Conservation (phyloP, 2,329 filamentous ascomycete genomes). For the Neocatenulostroma microsporum region DNA sequence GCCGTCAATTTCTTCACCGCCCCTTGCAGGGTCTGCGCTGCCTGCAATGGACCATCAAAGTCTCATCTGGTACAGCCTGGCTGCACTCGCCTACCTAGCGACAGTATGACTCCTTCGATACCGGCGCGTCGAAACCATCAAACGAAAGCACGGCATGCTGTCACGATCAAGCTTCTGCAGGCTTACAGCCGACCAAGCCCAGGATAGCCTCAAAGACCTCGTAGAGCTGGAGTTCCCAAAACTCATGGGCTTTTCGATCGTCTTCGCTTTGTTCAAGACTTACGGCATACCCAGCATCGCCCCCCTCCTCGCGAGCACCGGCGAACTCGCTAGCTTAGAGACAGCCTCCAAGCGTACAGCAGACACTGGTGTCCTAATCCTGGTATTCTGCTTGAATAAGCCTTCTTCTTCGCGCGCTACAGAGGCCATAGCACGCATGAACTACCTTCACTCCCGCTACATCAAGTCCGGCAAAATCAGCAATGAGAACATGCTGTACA, state of each 20-base stretch:
- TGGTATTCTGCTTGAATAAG: slow-evolving; percentile 41
- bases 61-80: too few relatives aligned
- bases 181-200: background rate
- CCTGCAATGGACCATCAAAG: too few relatives aligned
- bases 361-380: slow-evolving; percentile 45
- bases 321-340: background rate
- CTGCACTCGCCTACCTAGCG: background rate
- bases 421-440: slow-evolving; percentile 52
- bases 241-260: background rate
- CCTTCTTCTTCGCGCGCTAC: slow-evolving; percentile 39
- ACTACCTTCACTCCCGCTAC: slow-evolving; percentile 55
- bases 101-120: background rate
- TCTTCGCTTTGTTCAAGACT: slow-evolving; percentile 5
- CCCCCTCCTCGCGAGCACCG: background rate
- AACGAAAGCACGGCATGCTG: background rate
- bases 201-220: background rate
- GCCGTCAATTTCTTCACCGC: too few relatives aligned
- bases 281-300: slow-evolving; percentile 2
- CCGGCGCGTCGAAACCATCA: background rate
- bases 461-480: slow-evolving; percentile 51
- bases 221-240: background rate
- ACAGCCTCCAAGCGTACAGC: slow-evolving; percentile 45
- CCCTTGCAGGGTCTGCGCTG: too few relatives aligned
- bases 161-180: background rate
- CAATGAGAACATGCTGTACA: slow-evolving; percentile 59